Evolutionary conservation across 306 rosid genomes (phyloP).

Genomic region (Mucuna pruriens): DNA sequence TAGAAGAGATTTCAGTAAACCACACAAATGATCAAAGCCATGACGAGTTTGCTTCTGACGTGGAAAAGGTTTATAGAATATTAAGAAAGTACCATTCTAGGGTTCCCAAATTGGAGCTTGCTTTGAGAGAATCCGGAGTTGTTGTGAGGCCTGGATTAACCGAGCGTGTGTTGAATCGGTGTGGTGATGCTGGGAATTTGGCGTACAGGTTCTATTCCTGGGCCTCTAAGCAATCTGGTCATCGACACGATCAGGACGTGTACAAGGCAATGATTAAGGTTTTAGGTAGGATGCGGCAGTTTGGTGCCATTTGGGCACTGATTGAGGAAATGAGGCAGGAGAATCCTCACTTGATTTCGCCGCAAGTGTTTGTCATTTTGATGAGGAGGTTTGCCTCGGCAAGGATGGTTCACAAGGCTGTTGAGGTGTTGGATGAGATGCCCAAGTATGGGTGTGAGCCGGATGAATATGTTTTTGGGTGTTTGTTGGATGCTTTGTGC

Average conservation of each 20-base stretch:
- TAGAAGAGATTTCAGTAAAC: conserved; percentile 34
- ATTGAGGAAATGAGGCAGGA: conserved; percentile 84
- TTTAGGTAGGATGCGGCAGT: conserved; percentile 82
- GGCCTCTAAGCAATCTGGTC: conserved; percentile 76
- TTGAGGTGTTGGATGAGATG: conserved; percentile 86
- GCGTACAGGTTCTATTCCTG: conserved; percentile 75
- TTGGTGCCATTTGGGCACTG: conserved; percentile 83
- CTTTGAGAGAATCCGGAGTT: conserved; percentile 78
- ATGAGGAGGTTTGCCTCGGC: conserved; percentile 87
- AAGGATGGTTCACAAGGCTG: conserved; percentile 82
- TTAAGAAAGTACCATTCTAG: conserved; percentile 74
- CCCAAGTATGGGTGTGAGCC: conserved; percentile 83
- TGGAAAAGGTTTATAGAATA: conserved; percentile 73
- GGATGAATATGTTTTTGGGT: conserved; percentile 82
- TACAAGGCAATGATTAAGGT: conserved; percentile 79
- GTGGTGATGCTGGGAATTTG: conserved; percentile 87
- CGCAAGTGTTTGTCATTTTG: conserved; percentile 69
- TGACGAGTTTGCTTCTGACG: conserved; percentile 74
- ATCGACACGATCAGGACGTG: conserved; percentile 60
- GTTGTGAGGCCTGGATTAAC: conserved; percentile 67
- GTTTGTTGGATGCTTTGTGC: conserved; percentile 86
- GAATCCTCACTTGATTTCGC: conserved; percentile 64
- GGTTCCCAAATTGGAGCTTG: conserved; percentile 79
- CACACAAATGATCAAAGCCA: conserved; percentile 28
- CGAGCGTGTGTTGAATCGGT: conserved; percentile 70